A percentile compares a stretch with the other conserved stretches of the same genome.
Conservation (phyloP, 768 basidiomycete genomes). For the Termitomyces sp. region DNA sequence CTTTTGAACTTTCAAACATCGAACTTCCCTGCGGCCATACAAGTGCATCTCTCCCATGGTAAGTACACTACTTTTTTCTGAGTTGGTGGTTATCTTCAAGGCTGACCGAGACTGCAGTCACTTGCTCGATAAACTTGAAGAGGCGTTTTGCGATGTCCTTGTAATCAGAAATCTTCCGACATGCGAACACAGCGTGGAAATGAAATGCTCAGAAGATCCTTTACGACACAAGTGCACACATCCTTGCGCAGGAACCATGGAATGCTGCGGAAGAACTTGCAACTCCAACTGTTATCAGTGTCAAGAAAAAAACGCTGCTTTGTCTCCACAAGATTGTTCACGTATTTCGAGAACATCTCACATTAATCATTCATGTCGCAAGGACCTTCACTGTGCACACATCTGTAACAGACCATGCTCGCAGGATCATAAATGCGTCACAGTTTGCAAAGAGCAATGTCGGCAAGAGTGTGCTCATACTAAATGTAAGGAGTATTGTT, state of each 20-base stretch:
- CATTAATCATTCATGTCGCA: slow-evolving; percentile 41
- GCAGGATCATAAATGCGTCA: slow-evolving; percentile 41
- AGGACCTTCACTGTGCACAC: slow-evolving; percentile 51
- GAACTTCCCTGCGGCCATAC: slow-evolving; percentile 55
- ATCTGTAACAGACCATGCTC: slow-evolving; percentile 45
- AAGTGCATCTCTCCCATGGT: slow-evolving; percentile 43
- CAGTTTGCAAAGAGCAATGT: slow-evolving; percentile 38
- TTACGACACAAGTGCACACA: slow-evolving; percentile 29
- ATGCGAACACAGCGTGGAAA: slow-evolving; percentile 48
- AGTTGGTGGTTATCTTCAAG: background rate
- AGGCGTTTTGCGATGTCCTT: slow-evolving; percentile 34
- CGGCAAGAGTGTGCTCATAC: slow-evolving; percentile 52
- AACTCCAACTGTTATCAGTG: slow-evolving; percentile 43
- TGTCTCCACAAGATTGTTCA: background rate
- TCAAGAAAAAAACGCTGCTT: slow-evolving; percentile 23
- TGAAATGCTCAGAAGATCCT: slow-evolving; percentile 44
- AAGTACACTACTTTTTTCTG: slow-evolving; percentile 9
- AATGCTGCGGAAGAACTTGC: slow-evolving; percentile 51
- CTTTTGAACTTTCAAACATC: slow-evolving; percentile 39
- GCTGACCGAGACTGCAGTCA: slow-evolving; percentile 26
- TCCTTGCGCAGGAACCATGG: slow-evolving; percentile 37
- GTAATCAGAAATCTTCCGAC: slow-evolving; percentile 38
- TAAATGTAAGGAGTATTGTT: slow-evolving; percentile 42
- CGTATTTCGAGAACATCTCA: slow-evolving; percentile 30
- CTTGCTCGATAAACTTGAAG: slow-evolving; percentile 35